A percentile compares a stretch with the other conserved stretches of the same genome.
Evolutionary conservation across 768 basidiomycete species (phyloP).

Genomic region (Leccinum barrowsii): DNA sequence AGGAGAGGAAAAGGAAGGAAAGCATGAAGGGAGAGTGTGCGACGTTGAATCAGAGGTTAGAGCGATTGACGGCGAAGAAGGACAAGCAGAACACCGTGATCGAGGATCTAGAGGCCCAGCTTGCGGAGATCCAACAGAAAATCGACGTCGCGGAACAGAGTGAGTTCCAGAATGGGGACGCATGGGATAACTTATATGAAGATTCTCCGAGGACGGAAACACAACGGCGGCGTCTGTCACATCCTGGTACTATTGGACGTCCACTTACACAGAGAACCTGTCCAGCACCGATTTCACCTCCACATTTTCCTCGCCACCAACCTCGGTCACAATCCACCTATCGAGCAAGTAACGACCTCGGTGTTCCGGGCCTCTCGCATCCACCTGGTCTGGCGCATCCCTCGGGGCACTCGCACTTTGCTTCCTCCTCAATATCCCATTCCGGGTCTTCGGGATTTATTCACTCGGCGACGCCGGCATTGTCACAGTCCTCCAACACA

Average conservation of each 20-base stretch:
- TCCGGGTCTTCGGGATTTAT: conserved; percentile 16
- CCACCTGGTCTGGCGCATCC: conserved; percentile 17
- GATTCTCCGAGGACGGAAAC: conserved; percentile 17
- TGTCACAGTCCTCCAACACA: conserved; percentile 16
- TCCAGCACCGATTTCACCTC: conserved; percentile 24
- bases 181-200: conserved; percentile 12
- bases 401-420: conserved; percentile 7
- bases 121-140: conserved; percentile 57
- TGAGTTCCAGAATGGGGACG: conserved; percentile 15
- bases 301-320: conserved; percentile 27
- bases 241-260: conserved; percentile 30
- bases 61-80: conserved; percentile 59
- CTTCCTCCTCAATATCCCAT: conserved; percentile 17
- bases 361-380: conserved; percentile 10
- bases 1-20: conserved; percentile 53
- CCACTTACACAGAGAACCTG: conserved; percentile 13
- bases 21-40: conserved; percentile 56
- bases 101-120: conserved; percentile 64
- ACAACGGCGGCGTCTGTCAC: conserved; percentile 24
- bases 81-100: conserved; percentile 58
- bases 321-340: conserved; percentile 24
- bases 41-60: conserved; percentile 55
- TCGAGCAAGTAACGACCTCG: conserved; percentile 17
- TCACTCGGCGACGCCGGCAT: conserved; percentile 4
- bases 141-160: conserved; percentile 42